Evolutionary conservation across 305 asterid species (phyloP), one percentile per base, ranked within the genome.

Genomic region (Plantago rigida): DNA sequence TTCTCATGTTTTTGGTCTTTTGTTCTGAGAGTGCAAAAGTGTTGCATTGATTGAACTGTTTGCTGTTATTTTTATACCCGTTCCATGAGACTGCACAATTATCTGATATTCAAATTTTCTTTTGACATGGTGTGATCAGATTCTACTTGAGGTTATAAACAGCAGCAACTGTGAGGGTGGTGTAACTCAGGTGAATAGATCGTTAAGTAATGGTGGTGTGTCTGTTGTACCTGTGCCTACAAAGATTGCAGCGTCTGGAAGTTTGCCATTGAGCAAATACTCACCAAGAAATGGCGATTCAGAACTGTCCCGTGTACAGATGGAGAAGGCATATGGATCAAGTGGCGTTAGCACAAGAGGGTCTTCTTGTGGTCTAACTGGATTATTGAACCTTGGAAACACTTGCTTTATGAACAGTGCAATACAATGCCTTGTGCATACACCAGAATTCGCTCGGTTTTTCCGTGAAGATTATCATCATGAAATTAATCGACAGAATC

Each of bases 391-490:
- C 79, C 94, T 89, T 75, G 99, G 99, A 62, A 93, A 93, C 62
- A 93, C 99, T 65, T 93, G 99, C 82, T 93, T 89, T 69, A 93
- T 93, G 99, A 93, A 93, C 64, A 86, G 96, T 74, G 97, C 99
- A 61, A 89, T 93, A 69, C 99, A 93, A 68, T 93, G 99, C 79
- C 96, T 93, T 28, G 97, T 89, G 64, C 99, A 93, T 69, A 93
- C 99, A 31, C 97, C 96, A 13, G 97, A 93, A 75, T 87, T 93
- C 73, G 84, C 99, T 67, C 81, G 77, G 63, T 93, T 86, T 78
- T 93, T 93, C 75, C 94, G 89, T 66, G 97, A 93, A 64, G 96
- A 93, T 81, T 93, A 93, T 70, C 85, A 92, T 82, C 89, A 81
- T 75, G 97, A 92, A 72, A 92, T 92, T 69, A 92, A 92, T 74